A percentile compares a stretch with the other conserved stretches of the same genome.
phyloP scores from a whole-genome alignment of 352 stramenopile species.

The Phytophthora idaei region DNA sequence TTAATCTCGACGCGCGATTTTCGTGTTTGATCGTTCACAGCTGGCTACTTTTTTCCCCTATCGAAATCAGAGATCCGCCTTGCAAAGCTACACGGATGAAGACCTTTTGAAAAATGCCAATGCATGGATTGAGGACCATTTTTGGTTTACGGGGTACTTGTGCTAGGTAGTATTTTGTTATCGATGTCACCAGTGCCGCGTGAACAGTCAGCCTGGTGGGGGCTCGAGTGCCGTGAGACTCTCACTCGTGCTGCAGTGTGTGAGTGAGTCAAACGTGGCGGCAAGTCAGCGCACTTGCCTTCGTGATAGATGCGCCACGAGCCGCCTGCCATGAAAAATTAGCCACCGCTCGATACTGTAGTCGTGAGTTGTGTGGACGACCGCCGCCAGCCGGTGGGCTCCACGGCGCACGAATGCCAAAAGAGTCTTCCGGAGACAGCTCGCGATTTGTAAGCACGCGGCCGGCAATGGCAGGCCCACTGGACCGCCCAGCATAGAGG shows the following conservation, averaged over 20 bases:
- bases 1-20: slow-evolving; percentile 37
- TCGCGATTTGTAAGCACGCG: slow-evolving; percentile 25
- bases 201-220: slow-evolving; percentile 1
- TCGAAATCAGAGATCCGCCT: slow-evolving; percentile 25
- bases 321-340: not conserved
- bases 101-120: not conserved
- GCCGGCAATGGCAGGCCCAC: not conserved
- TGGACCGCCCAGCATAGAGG: slow-evolving; percentile 15
- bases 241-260: not conserved
- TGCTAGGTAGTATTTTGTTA: too few relatives aligned
- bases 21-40: slow-evolving; percentile 27
- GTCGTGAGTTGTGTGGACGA: slow-evolving; percentile 15
- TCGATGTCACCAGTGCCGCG: not conserved
- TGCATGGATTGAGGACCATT: too few relatives aligned
- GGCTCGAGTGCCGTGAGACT: not conserved
- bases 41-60: slow-evolving; percentile 23
- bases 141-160: not conserved
- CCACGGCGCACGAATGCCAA: slow-evolving; percentile 17
- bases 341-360: not conserved
- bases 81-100: slow-evolving; percentile 3
- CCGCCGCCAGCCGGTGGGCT: slow-evolving; percentile 23
- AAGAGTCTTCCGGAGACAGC: slow-evolving; percentile 1
- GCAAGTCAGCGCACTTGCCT: not conserved
- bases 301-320: slow-evolving; percentile 15
- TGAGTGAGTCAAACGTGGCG: slow-evolving; percentile 9